phyloP scores from a whole-genome alignment of 495 filamentous ascomycete species.

The Penicillium chermesinum region DNA sequence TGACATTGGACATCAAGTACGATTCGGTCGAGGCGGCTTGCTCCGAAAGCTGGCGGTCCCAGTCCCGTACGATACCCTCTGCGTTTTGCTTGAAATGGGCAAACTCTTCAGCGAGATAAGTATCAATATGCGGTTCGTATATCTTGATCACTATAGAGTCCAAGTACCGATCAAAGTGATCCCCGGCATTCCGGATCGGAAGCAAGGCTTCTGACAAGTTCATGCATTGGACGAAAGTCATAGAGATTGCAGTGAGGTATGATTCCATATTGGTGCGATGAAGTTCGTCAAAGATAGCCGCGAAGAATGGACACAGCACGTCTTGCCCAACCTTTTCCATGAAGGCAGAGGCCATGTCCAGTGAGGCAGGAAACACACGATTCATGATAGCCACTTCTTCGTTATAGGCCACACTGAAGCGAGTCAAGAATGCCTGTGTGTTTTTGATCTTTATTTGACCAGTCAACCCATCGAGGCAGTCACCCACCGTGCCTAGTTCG shows the following conservation, averaged over 20 bases:
- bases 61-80: slow-evolving; percentile 71
- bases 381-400: slow-evolving; percentile 82
- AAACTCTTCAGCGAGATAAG: slow-evolving; percentile 90
- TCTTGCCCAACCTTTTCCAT: slow-evolving; percentile 79
- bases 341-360: slow-evolving; percentile 69
- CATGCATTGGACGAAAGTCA: slow-evolving; percentile 78
- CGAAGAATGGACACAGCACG: slow-evolving; percentile 81
- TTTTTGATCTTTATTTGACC: slow-evolving; percentile 64
- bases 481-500: slow-evolving; percentile 68
- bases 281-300: slow-evolving; percentile 81
- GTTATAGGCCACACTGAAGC: slow-evolving; percentile 66
- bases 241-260: slow-evolving; percentile 82
- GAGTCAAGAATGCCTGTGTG: slow-evolving; percentile 74
- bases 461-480: slow-evolving; percentile 68
- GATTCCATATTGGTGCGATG: slow-evolving; percentile 69
- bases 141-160: slow-evolving; percentile 58
- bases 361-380: slow-evolving; percentile 73
- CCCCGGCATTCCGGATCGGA: slow-evolving; percentile 54
- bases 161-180: slow-evolving; percentile 52
- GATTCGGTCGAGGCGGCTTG: slow-evolving; percentile 88
- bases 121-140: slow-evolving; percentile 88
- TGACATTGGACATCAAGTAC: slow-evolving; percentile 91
- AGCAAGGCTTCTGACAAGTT: slow-evolving; percentile 65
- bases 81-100: slow-evolving; percentile 73
- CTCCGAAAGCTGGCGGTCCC: slow-evolving; percentile 88